These are phyloP conservation scores for Flaveria sonorensis DNA, from an alignment of 129 eudicot species.

Conservation along the genomic window DNA sequence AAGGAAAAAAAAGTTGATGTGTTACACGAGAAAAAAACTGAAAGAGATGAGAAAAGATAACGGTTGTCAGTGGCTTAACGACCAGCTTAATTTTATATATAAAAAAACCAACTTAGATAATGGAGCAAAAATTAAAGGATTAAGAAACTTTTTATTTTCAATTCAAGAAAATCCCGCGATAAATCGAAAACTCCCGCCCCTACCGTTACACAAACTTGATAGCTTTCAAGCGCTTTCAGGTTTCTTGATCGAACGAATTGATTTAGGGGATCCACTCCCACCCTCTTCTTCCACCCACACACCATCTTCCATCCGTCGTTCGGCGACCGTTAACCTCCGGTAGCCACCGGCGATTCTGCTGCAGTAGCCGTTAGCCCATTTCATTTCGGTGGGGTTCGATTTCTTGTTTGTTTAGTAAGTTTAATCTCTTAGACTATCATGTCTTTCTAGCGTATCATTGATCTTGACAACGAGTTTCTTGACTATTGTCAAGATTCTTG, in stretches of 20 bases:
- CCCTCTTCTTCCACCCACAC: background rate
- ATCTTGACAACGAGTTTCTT: background rate
- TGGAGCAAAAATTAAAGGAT: background rate
- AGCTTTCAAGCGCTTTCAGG: constrained; percentile 16
- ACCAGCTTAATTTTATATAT: too few relatives aligned
- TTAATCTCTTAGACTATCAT: background rate
- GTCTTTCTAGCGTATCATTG: background rate
- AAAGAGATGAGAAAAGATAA: too few relatives aligned
- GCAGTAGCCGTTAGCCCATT: background rate
- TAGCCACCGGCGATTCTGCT: constrained; percentile 2
- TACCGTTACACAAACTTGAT: constrained; percentile 9
- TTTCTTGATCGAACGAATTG: background rate
- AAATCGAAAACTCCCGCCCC: constrained; percentile 23
- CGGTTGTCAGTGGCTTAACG: too few relatives aligned
- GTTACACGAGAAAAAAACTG: too few relatives aligned
- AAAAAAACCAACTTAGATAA: too few relatives aligned
- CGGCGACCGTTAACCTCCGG: background rate
- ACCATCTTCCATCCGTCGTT: background rate
- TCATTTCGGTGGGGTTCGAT: background rate
- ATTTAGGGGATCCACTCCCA: constrained; percentile 9
- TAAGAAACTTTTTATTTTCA: background rate
- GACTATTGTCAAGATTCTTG: background rate
- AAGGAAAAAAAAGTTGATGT: too few relatives aligned
- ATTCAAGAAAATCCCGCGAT: background rate
- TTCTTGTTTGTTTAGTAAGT: background rate